Conservation (phyloP, 768 basidiomycete genomes). For the Lactifluus hygrophoroides region DNA sequence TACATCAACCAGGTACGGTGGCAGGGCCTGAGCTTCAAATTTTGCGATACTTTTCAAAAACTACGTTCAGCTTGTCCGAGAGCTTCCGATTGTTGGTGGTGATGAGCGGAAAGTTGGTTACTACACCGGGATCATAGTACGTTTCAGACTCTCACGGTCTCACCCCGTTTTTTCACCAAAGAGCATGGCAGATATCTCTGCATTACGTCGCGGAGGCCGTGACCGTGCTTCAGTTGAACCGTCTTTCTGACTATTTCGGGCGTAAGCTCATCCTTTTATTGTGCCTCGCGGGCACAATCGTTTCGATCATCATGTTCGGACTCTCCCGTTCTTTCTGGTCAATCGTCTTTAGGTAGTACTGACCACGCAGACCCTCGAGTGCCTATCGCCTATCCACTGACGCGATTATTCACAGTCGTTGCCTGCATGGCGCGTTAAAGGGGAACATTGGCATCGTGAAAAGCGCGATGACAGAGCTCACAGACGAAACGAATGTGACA, state of each 20-base stretch:
- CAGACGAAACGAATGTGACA: slow-evolving; percentile 49
- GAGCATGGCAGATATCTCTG: slow-evolving; percentile 32
- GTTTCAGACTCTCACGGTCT: slow-evolving; percentile 32
- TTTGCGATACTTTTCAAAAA: not conserved
- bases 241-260: slow-evolving; percentile 39
- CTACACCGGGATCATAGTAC: slow-evolving; percentile 41
- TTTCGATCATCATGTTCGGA: too few relatives aligned
- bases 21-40: not conserved
- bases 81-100: slow-evolving; percentile 36
- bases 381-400: too few relatives aligned
- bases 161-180: slow-evolving; percentile 18
- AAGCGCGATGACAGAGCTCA: slow-evolving; percentile 31
- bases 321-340: too few relatives aligned
- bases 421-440: slow-evolving; percentile 30
- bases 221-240: slow-evolving; percentile 39
- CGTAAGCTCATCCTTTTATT: slow-evolving; percentile 33
- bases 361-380: too few relatives aligned
- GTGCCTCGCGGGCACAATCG: too few relatives aligned
- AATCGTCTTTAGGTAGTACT: too few relatives aligned
- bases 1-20: slow-evolving; percentile 40
- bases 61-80: slow-evolving; percentile 33
- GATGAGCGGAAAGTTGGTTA: slow-evolving; percentile 40
- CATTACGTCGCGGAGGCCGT: slow-evolving; percentile 39
- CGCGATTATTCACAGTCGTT: slow-evolving; percentile 32
- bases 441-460: slow-evolving; percentile 30